Evolutionary conservation across 768 basidiomycete species (phyloP), one percentile per base, ranked within the genome.

Genomic region (Mycena latifolia): DNA sequence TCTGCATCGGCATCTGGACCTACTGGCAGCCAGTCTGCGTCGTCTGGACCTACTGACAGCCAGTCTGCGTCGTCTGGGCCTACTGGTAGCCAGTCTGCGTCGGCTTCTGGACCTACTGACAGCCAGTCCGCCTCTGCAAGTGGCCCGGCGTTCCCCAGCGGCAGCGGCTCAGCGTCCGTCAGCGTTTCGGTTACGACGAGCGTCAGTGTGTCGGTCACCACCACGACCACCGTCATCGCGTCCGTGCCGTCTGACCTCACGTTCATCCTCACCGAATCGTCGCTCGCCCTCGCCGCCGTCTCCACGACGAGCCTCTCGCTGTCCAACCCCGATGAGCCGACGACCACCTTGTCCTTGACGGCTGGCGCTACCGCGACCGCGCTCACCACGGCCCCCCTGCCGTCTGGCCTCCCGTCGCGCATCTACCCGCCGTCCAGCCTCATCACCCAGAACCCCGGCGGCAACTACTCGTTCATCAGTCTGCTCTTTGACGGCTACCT

Each of bases 401-500:
- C 93, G 0, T 76, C 82, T 0, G 84, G 83, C 56, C 77, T 93
- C 14, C 90, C 93, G n/a, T 76, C 70, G 17, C 79, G 84, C 63
- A 92, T 94, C 57, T 87, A 80, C 59, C 87, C 91, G 59, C 45
- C 72, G 24, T 57, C 31, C 8, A 61, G 66, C 11, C n/a, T 51
- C 20, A 39, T 51, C 27, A n/a, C 4, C 8, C 33, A 35, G 43
- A 65, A 45, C 59, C 70, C 66, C 3, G 70, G 68, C 5, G 8
- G n/a, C 66, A 59, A 11, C 3, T 85, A 80, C 63, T 81, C 83
- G 14, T 64, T 89, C 65, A 86, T 95, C 75, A 91, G 85, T 55
- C 71, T 96, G 43, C 71, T 93, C 66, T 91, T 94, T 76, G 83
- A 88, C 58, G 50, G 72, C 5, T 71, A 63, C 25, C 79, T 96